phyloP scores from a whole-genome alignment of 352 stramenopile genomes.

The Thalassiosira oceanica region DNA sequence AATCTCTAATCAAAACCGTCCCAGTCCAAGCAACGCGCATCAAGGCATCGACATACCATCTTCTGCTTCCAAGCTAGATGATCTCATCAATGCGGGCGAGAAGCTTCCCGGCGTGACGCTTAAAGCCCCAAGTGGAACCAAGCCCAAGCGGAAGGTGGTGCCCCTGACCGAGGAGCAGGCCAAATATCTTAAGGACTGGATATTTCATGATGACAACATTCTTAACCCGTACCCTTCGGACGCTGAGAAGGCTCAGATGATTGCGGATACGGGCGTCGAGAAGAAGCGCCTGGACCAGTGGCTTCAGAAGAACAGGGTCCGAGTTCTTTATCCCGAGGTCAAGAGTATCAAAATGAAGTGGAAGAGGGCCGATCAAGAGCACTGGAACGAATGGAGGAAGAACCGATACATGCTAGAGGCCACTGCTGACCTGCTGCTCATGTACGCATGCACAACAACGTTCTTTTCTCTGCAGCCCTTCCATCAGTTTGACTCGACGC shows the following conservation, averaged over 20 bases:
- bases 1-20: no score
- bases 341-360: conserved; percentile 29
- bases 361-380: conserved; percentile 21
- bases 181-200: conserved; percentile 46
- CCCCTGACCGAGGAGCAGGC: conserved; percentile 26
- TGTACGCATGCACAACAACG: conserved; percentile 83
- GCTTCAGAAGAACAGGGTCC: conserved; percentile 41
- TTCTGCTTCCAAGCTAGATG: no score
- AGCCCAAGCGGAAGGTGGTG: conserved; percentile 33
- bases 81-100: no score
- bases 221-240: conserved; percentile 51
- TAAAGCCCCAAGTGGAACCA: conserved; percentile 8
- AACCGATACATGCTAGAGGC: conserved; percentile 78
- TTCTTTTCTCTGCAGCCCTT: conserved; percentile 82
- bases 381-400: conserved; percentile 40
- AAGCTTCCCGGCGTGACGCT: no score
- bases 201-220: conserved; percentile 41
- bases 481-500: conserved; percentile 65
- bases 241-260: conserved; percentile 48
- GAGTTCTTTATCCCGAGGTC: conserved; percentile 28
- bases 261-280: conserved; percentile 41
- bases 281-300: conserved; percentile 39
- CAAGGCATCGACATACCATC: no score
- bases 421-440: conserved; percentile 84
- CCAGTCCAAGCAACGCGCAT: no score